These are phyloP conservation scores for Lunularia cruciata DNA, from an alignment of 225 moss, liverwort and hornwort species.

Conservation along the genomic window DNA sequence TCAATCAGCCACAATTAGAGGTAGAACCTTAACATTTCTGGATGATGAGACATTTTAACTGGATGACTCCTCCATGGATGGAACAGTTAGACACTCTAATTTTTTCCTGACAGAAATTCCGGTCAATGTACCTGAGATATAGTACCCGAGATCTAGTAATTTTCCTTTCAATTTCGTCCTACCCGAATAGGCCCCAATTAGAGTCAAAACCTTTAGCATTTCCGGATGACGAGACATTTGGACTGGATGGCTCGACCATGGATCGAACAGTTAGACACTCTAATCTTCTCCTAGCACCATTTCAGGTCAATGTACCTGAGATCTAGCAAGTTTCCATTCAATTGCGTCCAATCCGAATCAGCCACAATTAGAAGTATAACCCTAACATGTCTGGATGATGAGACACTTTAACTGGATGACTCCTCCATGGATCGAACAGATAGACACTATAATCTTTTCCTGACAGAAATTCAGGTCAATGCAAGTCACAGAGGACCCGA, in stretches of 20 bases:
- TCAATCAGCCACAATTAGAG: no score
- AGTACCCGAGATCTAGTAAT: no score
- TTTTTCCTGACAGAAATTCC: constrained; percentile 41
- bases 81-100: constrained; percentile 32
- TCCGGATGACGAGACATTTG: constrained; percentile 34
- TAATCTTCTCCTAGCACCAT: constrained; percentile 41
- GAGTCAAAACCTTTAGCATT: no score
- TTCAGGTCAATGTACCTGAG: background rate
- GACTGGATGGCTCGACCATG: constrained; percentile 29
- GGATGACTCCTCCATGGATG: constrained; percentile 30
- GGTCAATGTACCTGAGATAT: no score
- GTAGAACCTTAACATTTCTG: no score
- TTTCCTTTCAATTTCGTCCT: no score
- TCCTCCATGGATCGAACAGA: constrained; percentile 28
- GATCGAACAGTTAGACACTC: constrained; percentile 30
- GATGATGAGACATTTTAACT: constrained; percentile 29
- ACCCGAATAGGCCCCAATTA: no score
- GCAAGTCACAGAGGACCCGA: background rate
- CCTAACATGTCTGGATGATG: constrained; percentile 51
- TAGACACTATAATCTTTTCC: constrained; percentile 49
- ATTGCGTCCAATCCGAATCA: no score
- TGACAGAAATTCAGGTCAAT: constrained; percentile 28
- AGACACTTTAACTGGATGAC: constrained; percentile 36
- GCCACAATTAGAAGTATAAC: no score
- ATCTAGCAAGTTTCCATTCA: no score